Percentiles rank a stretch among this genome's conserved stretches.
phyloP scores from a whole-genome alignment of 805 yeast species.

The Yamadazyma kitorensis region DNA sequence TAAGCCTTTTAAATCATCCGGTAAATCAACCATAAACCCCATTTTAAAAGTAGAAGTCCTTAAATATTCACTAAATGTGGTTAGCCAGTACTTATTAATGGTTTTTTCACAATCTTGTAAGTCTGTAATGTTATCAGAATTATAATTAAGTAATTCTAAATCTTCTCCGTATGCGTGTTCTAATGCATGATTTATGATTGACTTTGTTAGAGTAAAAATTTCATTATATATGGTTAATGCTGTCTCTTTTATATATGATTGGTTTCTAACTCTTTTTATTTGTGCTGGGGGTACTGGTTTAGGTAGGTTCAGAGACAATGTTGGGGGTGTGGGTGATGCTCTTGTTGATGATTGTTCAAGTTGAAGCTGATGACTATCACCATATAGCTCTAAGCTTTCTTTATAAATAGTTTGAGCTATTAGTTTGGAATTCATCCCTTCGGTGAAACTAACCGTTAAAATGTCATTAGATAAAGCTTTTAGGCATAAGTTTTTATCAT shows the following conservation, averaged over 20 bases:
- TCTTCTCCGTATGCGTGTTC: constrained; percentile 57
- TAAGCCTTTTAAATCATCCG: too few species aligned
- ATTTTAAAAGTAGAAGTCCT: constrained; percentile 4
- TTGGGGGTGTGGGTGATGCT: background rate
- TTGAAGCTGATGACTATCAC: too few species aligned
- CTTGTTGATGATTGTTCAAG: too few species aligned
- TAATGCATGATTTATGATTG: constrained; percentile 53
- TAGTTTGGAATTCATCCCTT: constrained; percentile 41
- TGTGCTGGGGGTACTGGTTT: too few species aligned
- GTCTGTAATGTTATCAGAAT: constrained; percentile 27
- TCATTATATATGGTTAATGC: constrained; percentile 36
- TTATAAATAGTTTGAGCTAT: constrained; percentile 39
- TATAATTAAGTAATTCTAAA: constrained; percentile 45
- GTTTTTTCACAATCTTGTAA: constrained; percentile 43
- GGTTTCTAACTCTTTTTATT: background rate
- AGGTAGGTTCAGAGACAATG: background rate
- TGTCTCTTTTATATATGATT: constrained; percentile 9
- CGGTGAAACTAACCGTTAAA: constrained; percentile 57
- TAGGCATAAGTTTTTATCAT: constrained; percentile 79
- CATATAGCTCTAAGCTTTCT: constrained; percentile 30
- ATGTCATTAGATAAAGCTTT: constrained; percentile 70
- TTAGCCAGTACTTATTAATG: constrained; percentile 48
- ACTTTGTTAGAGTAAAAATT: constrained; percentile 35
- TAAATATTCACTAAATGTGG: constrained; percentile 57
- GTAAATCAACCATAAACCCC: background rate